A percentile compares a stretch with the other conserved stretches of the same genome.
phyloP scores from a whole-genome alignment of 192 early-diverging fungal species.

The Backusella circina region DNA sequence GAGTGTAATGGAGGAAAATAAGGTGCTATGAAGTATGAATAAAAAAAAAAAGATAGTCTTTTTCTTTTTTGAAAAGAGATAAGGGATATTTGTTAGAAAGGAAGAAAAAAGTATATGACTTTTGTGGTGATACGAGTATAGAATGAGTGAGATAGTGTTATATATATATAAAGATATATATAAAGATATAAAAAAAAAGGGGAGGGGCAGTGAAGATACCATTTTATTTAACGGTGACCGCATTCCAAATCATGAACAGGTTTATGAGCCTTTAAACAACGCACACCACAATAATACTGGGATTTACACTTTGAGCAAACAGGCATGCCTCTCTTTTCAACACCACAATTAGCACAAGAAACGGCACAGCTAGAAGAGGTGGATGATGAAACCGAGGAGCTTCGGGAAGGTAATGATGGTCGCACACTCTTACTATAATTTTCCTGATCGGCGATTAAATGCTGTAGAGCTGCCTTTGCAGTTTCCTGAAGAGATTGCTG shows the following conservation, averaged over 20 bases:
- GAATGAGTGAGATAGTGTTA: background rate
- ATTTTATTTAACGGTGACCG: background rate
- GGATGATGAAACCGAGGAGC: background rate
- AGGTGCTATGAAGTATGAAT: background rate
- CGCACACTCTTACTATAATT: background rate
- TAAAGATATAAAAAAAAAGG: background rate
- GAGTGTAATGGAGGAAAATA: background rate
- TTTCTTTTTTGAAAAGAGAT: background rate
- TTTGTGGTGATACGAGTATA: background rate
- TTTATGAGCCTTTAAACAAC: conserved; percentile 22
- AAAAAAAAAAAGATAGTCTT: background rate
- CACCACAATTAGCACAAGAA: conserved; percentile 24
- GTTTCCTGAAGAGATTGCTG: conserved; percentile 5
- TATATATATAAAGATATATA: background rate
- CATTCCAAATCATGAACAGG: conserved; percentile 12
- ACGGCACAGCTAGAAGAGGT: background rate
- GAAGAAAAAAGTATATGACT: background rate
- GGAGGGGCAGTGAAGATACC: background rate
- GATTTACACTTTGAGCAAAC: conserved; percentile 30
- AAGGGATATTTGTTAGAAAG: background rate
- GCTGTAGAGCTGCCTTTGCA: background rate
- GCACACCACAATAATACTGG: conserved; percentile 20
- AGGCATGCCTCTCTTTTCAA: conserved; percentile 29
- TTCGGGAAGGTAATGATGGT: background rate
- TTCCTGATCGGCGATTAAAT: conserved; percentile 9